A percentile compares a stretch with the other conserved stretches of the same genome.
phyloP scores from a whole-genome alignment of 148 eudicot genomes.

The Spergularia bocconei region DNA sequence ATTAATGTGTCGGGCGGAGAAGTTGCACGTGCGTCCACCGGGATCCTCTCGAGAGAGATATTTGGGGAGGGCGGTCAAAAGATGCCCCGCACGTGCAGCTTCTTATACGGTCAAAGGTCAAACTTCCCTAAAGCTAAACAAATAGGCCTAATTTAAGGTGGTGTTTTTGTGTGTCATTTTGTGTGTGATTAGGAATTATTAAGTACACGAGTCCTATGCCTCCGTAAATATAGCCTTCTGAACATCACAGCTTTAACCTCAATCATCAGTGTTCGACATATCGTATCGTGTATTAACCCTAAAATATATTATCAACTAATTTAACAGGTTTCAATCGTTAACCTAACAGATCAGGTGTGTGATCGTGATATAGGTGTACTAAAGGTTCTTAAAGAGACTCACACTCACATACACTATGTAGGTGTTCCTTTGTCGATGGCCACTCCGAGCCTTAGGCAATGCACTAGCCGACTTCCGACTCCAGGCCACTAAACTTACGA shows the following conservation, averaged over 20 bases:
- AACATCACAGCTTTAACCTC: background rate
- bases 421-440: no score
- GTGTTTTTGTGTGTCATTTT: background rate
- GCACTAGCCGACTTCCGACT: no score
- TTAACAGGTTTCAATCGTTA: no score
- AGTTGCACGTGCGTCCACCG: slow-evolving; percentile 63
- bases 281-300: background rate
- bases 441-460: no score
- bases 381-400: no score
- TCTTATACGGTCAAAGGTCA: slow-evolving; percentile 54
- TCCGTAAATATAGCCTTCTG: slow-evolving; percentile 28
- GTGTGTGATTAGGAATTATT: slow-evolving; percentile 16
- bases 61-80: slow-evolving; percentile 52
- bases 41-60: slow-evolving; percentile 44
- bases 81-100: slow-evolving; percentile 73
- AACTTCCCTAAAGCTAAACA: slow-evolving; percentile 33
- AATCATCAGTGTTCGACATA: slow-evolving; percentile 3
- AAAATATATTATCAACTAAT: no score
- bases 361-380: no score
- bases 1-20: slow-evolving; percentile 32
- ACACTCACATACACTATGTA: no score
- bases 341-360: no score
- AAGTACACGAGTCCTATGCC: slow-evolving; percentile 30
- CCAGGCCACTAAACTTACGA: no score
- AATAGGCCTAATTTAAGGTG: slow-evolving; percentile 25